Conservation (phyloP, 257 asterid species). For the Knoxia roxburghii region DNA sequence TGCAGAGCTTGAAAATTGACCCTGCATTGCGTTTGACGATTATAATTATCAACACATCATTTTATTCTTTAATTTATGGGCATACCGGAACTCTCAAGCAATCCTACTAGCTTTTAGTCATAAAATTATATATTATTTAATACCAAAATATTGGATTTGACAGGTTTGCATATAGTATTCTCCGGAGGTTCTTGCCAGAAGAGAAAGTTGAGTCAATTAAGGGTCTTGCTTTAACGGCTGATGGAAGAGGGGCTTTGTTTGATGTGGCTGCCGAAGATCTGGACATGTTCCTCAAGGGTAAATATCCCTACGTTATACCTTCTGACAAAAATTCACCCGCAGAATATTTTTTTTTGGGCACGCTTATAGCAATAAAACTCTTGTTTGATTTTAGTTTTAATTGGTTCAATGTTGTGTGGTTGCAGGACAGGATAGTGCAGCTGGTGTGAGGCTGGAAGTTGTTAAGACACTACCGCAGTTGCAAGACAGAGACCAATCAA, state of each 20-base stretch:
- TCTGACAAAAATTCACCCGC: neutral
- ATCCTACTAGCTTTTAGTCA: neutral
- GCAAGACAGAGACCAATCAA: slow-evolving; percentile 59
- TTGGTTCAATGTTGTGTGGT: neutral
- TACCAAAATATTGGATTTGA: neutral
- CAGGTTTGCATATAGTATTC: slow-evolving; percentile 65
- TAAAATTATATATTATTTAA: neutral
- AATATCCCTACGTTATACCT: slow-evolving; percentile 12
- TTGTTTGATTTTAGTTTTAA: neutral
- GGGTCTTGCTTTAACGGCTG: slow-evolving; percentile 86
- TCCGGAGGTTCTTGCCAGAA: slow-evolving; percentile 82
- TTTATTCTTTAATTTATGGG: neutral
- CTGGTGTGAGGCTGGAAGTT: slow-evolving; percentile 58
- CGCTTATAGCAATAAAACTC: too few relatives aligned
- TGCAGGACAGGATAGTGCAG: slow-evolving; percentile 59
- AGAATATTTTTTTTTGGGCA: too few relatives aligned
- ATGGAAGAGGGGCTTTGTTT: slow-evolving; percentile 87
- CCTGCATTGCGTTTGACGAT: too few relatives aligned
- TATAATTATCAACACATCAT: too few relatives aligned
- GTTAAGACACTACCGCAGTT: slow-evolving; percentile 57
- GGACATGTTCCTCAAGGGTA: slow-evolving; percentile 67
- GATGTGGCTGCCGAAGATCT: slow-evolving; percentile 70
- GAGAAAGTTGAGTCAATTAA: slow-evolving; percentile 81
- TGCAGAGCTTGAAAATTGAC: too few relatives aligned
- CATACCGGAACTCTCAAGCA: neutral